These are phyloP conservation scores for Pinus tabuliformis DNA, from an alignment of 75 land plant species.

Conservation along the genomic window DNA sequence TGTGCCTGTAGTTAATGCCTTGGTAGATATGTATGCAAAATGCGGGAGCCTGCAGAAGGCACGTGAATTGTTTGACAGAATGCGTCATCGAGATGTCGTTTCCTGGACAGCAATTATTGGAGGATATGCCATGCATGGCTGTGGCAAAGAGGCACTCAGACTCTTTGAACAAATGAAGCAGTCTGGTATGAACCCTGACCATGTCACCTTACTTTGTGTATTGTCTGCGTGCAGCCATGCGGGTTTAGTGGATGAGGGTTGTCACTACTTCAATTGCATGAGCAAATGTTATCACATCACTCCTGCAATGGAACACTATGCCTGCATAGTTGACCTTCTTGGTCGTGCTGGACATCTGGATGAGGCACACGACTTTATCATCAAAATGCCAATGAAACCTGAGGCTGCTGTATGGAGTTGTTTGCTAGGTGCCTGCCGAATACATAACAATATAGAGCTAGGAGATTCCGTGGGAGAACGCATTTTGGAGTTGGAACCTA, in stretches of 20 bases:
- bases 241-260: not conserved
- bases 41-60: not conserved
- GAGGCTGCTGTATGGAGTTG: not conserved
- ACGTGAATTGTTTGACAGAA: constrained; percentile 1
- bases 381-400: not conserved
- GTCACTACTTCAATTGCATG: not conserved
- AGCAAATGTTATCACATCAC: not conserved
- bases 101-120: constrained; percentile 35
- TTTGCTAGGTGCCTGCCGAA: not conserved
- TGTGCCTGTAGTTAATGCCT: constrained; percentile 3
- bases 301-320: not conserved
- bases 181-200: constrained; percentile 11
- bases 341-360: not conserved
- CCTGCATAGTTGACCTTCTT: not conserved
- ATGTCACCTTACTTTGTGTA: not conserved
- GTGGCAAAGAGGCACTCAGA: not conserved
- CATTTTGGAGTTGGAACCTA: not conserved
- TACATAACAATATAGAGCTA: not conserved
- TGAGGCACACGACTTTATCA: not conserved
- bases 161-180: not conserved
- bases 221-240: constrained; percentile 2
- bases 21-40: not conserved
- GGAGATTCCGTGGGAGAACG: not conserved
- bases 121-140: not conserved
- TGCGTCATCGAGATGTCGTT: constrained; percentile 22